Evolutionary conservation across 2,329 filamentous ascomycete genomes (phyloP).

Genomic region (Apiospora aurea): DNA sequence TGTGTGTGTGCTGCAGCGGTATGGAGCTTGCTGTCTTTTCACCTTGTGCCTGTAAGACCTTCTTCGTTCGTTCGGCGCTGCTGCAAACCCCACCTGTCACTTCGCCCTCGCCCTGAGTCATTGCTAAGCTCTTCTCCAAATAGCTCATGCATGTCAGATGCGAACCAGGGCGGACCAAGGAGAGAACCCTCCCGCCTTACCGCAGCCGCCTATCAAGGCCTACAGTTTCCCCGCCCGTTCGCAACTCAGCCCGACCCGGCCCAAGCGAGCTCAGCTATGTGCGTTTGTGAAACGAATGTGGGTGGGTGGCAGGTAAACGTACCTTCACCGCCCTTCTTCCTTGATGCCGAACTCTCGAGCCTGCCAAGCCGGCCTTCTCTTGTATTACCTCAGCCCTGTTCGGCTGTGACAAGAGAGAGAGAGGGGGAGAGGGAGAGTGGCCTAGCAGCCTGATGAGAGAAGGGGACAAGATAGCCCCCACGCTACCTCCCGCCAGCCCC

Average conservation of each 20-base stretch:
- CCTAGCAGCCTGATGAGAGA: background rate
- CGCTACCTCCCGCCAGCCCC: background rate
- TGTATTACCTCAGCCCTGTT: conserved; percentile 6
- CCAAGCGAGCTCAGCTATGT: background rate
- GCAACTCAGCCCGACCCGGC: background rate
- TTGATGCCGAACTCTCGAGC: background rate
- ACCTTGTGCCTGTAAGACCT: background rate
- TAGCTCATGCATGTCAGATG: conserved; percentile 19
- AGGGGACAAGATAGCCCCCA: background rate
- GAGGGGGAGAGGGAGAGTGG: too few relatives aligned
- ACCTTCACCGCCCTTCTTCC: conserved; percentile 15
- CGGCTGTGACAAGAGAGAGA: background rate
- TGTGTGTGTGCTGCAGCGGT: background rate
- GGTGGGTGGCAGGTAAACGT: background rate
- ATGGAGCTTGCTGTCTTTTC: background rate
- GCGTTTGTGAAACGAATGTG: background rate
- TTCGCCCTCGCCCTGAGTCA: background rate
- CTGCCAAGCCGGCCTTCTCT: background rate
- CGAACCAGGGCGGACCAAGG: conserved; percentile 11
- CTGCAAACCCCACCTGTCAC: background rate
- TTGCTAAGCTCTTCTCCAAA: conserved; percentile 2
- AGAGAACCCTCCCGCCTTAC: background rate
- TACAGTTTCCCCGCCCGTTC: background rate
- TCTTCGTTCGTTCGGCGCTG: background rate
- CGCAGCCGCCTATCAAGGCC: background rate